Evolutionary conservation across 2,329 filamentous ascomycete species (phyloP).

Genomic region (Ophiocordyceps robertsii): DNA sequence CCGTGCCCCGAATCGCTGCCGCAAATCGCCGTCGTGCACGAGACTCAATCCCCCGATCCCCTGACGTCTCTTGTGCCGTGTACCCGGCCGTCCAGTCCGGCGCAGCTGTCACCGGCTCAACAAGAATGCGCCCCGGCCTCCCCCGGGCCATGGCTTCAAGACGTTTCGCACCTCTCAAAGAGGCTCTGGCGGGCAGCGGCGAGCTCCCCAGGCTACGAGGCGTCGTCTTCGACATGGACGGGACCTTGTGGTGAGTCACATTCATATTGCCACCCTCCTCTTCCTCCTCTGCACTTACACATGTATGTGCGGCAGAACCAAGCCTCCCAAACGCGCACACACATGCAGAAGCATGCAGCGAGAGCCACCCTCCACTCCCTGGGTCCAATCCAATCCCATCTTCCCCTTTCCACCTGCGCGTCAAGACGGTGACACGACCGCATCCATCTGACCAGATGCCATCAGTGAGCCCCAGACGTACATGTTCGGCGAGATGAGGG

Average conservation of each 20-base stretch:
- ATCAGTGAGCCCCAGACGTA: slow-evolving; percentile 76
- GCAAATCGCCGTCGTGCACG: too few relatives aligned
- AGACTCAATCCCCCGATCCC: too few relatives aligned
- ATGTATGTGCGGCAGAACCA: neutral
- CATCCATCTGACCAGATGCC: neutral
- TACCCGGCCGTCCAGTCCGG: neutral
- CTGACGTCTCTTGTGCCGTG: too few relatives aligned
- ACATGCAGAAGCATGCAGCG: too few relatives aligned
- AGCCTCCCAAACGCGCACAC: too few relatives aligned
- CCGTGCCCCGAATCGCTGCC: too few relatives aligned
- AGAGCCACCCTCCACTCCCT: too few relatives aligned
- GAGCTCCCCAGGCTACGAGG: slow-evolving; percentile 37
- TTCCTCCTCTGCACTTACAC: too few relatives aligned
- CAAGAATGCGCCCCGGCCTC: neutral
- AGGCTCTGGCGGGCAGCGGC: slow-evolving; percentile 10
- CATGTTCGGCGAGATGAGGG: slow-evolving; percentile 87
- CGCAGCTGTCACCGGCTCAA: neutral
- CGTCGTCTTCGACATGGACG: slow-evolving; percentile 85
- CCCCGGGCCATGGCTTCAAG: slow-evolving; percentile 15
- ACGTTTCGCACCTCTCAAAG: slow-evolving; percentile 41
- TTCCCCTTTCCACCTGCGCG: too few relatives aligned
- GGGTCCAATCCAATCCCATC: too few relatives aligned
- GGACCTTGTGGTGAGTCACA: slow-evolving; percentile 77
- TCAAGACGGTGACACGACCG: neutral
- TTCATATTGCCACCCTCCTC: too few relatives aligned